phyloP scores from a whole-genome alignment of 345 rosid genomes.

The Lepidium didymum region DNA sequence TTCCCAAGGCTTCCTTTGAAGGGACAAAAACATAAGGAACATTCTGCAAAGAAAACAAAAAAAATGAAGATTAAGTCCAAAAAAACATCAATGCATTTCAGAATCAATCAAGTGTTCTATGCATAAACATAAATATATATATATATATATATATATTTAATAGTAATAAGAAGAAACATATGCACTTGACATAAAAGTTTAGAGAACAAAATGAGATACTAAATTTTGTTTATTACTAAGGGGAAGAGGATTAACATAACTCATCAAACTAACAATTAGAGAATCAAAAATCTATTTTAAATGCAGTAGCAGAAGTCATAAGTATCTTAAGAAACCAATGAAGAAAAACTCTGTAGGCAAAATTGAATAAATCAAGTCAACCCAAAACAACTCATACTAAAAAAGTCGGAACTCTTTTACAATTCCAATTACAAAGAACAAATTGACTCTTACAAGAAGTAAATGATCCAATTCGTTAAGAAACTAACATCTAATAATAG shows the following conservation, averaged over 20 bases:
- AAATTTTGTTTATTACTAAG: neutral
- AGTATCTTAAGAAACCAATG: neutral
- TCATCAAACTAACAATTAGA: neutral
- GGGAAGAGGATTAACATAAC: neutral
- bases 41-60: constrained; percentile 42
- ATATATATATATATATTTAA: too few species aligned
- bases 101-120: neutral
- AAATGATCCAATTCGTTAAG: neutral
- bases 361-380: neutral
- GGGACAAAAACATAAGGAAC: constrained; percentile 98
- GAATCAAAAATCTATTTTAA: neutral
- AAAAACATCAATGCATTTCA: neutral
- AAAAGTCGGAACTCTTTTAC: neutral
- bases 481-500: neutral
- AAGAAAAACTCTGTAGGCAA: neutral
- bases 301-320: neutral
- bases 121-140: neutral
- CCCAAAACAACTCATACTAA: too few species aligned
- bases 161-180: neutral
- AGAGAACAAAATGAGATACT: neutral
- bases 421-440: neutral
- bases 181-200: neutral
- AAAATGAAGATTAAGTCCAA: neutral
- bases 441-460: neutral
- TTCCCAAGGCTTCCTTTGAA: constrained; percentile 90